Base-by-base conservation (phyloP, 345 rosid species). In the Bruguiera sexangula region DNA sequence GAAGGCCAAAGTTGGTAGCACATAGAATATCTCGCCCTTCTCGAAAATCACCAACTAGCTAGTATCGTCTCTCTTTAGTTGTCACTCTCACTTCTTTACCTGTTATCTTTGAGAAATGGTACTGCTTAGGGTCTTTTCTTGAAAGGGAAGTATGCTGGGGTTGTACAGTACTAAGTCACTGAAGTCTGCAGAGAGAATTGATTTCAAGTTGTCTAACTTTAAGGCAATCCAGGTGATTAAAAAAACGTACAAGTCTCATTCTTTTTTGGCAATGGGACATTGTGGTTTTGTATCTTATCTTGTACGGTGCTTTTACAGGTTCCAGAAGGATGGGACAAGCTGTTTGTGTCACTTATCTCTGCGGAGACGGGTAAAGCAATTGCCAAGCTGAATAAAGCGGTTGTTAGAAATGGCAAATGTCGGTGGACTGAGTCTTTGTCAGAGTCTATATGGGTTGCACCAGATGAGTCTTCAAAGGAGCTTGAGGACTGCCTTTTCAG, bases 321-420 rank as follows among this genome's bases (percentile, higher is more conserved):
- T 4, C 89, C 93, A 67, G 84, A 80, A 75, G 86, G 92, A 79
- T 88, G 92, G 93, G 89, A 88, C 79, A 82, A 75, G 74, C 70
- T 88, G 69, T 71, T 75, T 69, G 80, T 84, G 66, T 82, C 85
- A 1, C 20, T 84, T 15, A 27, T 84, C 58, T 82, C 85, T 2
- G 76, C 73, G 53, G 85, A 81, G 76, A 79, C 82, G 0, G 89
- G 89, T 59, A 88, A 80, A 72, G 81, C 85, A 7, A 63, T 85
- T 27, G 80, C 82, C 2, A 82, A 84, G 73, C 67, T 76, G 48
- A 73, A 83, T 59, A 88, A 80, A 75, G 79, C 79, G 0, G 50
- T 22, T 2, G 88, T 75, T 10, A 71, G 74, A 20, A 84, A 81
- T 73, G 89, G 89, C 63, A 70, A 54, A 73, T 88, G 88, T 72